Conservation (phyloP, 331 rosid species). For the Prunus yedoensis region DNA sequence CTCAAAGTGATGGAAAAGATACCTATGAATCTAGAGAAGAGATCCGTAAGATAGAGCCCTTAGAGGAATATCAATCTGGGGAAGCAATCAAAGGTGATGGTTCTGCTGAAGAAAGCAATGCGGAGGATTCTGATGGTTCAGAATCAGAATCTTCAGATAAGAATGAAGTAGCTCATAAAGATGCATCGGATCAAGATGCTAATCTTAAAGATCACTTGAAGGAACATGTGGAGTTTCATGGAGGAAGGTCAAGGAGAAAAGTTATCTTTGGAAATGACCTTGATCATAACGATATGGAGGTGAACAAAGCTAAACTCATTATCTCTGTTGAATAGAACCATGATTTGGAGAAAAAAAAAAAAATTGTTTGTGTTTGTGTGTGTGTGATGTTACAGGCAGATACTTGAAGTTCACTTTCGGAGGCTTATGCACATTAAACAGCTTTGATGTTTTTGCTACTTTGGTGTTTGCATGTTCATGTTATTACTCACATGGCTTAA, state of each 20-base stretch:
- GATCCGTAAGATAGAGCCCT: conserved; percentile 28
- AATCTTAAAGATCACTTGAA: conserved; percentile 37
- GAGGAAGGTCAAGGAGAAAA: conserved; percentile 76
- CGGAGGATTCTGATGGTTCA: conserved; percentile 34
- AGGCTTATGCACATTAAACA: background rate
- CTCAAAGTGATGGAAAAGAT: conserved; percentile 27
- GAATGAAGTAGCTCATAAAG: conserved; percentile 33
- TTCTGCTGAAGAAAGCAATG: conserved; percentile 36
- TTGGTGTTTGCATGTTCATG: background rate
- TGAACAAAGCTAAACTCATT: conserved; percentile 23
- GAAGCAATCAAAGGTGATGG: conserved; percentile 32
- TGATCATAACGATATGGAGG: conserved; percentile 51
- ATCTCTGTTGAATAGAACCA: conserved; percentile 14
- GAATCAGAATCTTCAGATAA: conserved; percentile 53
- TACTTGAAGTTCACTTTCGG: background rate
- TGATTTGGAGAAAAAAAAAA: background rate
- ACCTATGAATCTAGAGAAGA: conserved; percentile 30
- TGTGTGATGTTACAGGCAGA: background rate
- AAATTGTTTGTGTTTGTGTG: background rate
- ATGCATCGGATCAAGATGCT: conserved; percentile 29
- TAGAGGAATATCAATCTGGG: conserved; percentile 29
- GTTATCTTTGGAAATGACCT: conserved; percentile 57
- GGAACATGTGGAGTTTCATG: conserved; percentile 69
- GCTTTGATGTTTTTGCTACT: background rate
- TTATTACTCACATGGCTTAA: conserved; percentile 2